Conservation (phyloP, 2,329 filamentous ascomycete genomes). For the Xylaria sp. region DNA sequence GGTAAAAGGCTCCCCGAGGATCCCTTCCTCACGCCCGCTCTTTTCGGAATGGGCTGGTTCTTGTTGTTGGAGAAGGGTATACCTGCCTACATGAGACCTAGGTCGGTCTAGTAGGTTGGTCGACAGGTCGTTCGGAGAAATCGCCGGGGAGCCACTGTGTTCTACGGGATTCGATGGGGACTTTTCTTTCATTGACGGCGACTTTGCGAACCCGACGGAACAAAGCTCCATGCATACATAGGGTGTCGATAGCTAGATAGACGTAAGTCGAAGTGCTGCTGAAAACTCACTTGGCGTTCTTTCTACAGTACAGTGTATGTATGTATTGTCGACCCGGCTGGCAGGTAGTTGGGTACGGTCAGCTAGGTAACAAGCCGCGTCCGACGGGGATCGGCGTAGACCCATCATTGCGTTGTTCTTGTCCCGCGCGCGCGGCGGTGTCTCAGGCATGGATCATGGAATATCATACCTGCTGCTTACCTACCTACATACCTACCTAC, state of each 20-base stretch:
- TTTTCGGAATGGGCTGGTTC: slow-evolving; percentile 10
- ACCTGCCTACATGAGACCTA: slow-evolving; percentile 7
- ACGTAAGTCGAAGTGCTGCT: neutral
- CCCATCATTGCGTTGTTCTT: neutral
- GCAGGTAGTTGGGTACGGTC: neutral
- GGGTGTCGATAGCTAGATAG: neutral
- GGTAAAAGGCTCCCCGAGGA: slow-evolving; percentile 28
- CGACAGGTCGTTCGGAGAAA: neutral
- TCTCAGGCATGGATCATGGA: slow-evolving; percentile 11
- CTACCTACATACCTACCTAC: neutral
- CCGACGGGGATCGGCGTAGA: neutral
- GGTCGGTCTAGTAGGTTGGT: neutral
- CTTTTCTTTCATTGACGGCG: neutral
- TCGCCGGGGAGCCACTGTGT: neutral
- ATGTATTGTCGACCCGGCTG: neutral
- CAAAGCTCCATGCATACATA: neutral
- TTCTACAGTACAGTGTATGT: neutral
- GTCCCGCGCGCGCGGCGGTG: slow-evolving; percentile 2
- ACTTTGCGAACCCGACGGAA: neutral
- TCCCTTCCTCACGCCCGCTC: slow-evolving; percentile 5
- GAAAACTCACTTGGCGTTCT: neutral
- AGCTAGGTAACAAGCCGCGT: neutral
- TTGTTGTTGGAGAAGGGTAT: neutral
- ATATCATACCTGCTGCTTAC: neutral
- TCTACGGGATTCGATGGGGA: neutral